phyloP scores from a whole-genome alignment of 306 rosid species.

The Casuarina cunninghamiana region DNA sequence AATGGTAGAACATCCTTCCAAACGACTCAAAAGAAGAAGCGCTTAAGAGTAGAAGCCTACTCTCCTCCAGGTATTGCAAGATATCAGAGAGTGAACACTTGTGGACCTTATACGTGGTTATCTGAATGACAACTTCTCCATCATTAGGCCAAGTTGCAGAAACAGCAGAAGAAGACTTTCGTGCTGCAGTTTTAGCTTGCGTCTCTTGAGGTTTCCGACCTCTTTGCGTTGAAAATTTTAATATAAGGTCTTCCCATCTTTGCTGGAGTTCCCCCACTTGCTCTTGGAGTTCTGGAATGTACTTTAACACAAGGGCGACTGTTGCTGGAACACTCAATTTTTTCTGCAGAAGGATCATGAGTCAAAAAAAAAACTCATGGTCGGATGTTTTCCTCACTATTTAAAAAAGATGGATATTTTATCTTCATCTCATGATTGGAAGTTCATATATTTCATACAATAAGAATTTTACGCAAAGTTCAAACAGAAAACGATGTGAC shows the following conservation, averaged over 20 bases:
- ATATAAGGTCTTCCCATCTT: conserved; percentile 55
- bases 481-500: no score
- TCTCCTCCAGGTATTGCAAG: conserved; percentile 47
- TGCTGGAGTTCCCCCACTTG: conserved; percentile 48
- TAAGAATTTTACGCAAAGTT: no score
- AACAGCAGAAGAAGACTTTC: conserved; percentile 32
- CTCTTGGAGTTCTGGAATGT: conserved; percentile 62
- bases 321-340: conserved; percentile 64
- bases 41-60: conserved; percentile 45
- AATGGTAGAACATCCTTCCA: conserved; percentile 46
- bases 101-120: conserved; percentile 32
- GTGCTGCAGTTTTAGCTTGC: neutral
- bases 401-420: no score
- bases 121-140: conserved; percentile 50
- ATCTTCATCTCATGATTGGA: no score
- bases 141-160: conserved; percentile 52
- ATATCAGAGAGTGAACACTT: conserved; percentile 42
- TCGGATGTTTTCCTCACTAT: no score
- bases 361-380: neutral
- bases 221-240: conserved; percentile 22
- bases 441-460: no score
- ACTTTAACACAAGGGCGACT: conserved; percentile 50
- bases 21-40: conserved; percentile 63
- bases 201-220: neutral
- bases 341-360: conserved; percentile 36